phyloP scores from a whole-genome alignment of 2,329 filamentous ascomycete genomes.

The Monascus ruber region DNA sequence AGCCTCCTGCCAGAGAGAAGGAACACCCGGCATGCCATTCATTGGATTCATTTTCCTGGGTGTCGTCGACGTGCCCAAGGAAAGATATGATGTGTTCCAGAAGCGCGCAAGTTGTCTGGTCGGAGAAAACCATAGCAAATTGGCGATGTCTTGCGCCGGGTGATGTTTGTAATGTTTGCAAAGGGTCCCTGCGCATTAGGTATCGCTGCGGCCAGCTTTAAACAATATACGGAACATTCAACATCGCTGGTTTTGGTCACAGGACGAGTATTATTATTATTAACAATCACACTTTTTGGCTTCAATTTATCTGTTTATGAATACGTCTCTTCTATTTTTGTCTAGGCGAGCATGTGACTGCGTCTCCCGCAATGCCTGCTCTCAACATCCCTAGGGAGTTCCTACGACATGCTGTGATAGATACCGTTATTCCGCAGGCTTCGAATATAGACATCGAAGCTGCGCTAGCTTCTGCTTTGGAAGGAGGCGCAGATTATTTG shows the following conservation, averaged over 20 bases:
- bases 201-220: no score
- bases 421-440: constrained; percentile 34
- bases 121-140: no score
- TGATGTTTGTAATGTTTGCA: neutral
- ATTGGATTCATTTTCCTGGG: constrained; percentile 34
- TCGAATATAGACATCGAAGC: constrained; percentile 27
- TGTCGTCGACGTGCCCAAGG: no score
- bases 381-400: constrained; percentile 29
- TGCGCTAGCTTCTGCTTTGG: constrained; percentile 34
- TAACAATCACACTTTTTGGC: neutral
- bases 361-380: constrained; percentile 20
- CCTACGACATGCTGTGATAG: constrained; percentile 30
- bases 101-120: no score
- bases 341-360: constrained; percentile 13
- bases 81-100: no score
- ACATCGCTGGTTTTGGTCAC: no score
- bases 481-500: constrained; percentile 32
- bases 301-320: constrained; percentile 2
- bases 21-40: constrained; percentile 46
- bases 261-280: neutral
- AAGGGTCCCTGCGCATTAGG: neutral
- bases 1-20: constrained; percentile 65
- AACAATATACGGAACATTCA: no score
- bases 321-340: neutral
- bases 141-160: neutral